Conservation (phyloP, 192 early-diverging fungal genomes). For the Backusella tarrabulga region DNA sequence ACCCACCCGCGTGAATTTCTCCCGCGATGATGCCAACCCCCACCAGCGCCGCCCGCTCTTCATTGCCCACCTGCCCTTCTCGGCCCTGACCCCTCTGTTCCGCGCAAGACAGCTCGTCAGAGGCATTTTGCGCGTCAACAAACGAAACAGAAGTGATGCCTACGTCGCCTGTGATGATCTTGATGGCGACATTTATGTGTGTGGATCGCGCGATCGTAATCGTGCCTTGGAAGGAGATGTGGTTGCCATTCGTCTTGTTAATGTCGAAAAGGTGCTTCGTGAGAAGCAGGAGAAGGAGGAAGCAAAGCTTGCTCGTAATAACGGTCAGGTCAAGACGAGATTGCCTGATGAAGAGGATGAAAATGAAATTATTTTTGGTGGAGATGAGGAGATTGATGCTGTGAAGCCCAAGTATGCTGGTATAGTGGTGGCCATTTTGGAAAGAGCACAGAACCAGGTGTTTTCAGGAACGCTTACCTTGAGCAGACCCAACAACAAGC, state of each 20-base stretch:
- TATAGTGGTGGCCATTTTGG: conserved; percentile 55
- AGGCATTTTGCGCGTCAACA: conserved; percentile 87
- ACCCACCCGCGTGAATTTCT: conserved; percentile 46
- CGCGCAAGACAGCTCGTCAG: conserved; percentile 54
- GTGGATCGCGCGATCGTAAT: conserved; percentile 73
- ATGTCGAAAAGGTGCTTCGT: conserved; percentile 59
- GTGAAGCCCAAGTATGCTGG: conserved; percentile 57
- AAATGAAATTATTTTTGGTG: conserved; percentile 47
- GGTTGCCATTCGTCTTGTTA: conserved; percentile 73
- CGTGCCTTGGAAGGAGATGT: conserved; percentile 84
- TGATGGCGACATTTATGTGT: conserved; percentile 77
- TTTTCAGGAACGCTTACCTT: conserved; percentile 54
- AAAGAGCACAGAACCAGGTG: conserved; percentile 53
- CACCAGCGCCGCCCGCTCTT: conserved; percentile 54
- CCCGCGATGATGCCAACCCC: conserved; percentile 44
- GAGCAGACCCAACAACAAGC: conserved; percentile 41
- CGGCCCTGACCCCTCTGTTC: conserved; percentile 49
- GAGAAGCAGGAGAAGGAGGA: conserved; percentile 59
- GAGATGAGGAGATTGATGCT: conserved; percentile 54
- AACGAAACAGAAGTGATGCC: conserved; percentile 78
- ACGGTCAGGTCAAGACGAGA: conserved; percentile 42
- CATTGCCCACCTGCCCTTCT: conserved; percentile 55
- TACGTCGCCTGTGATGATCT: conserved; percentile 81
- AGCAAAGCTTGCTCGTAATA: conserved; percentile 52
- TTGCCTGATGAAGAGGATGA: conserved; percentile 55